These are phyloP conservation scores for Daldinia caldariorum DNA, from an alignment of 495 filamentous ascomycete species.

Conservation along the genomic window DNA sequence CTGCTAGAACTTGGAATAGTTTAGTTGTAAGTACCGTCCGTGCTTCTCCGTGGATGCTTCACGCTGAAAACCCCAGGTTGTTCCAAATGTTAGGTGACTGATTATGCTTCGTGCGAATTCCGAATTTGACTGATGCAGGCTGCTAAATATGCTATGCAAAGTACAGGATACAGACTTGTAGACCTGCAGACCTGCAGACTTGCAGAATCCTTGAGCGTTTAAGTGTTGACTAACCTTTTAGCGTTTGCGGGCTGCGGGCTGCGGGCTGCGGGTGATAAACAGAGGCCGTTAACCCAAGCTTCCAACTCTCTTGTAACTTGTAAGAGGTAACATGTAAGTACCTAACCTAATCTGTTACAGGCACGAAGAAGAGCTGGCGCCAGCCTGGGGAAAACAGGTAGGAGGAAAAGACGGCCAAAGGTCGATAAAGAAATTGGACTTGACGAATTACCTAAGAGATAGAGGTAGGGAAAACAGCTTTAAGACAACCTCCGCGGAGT, in stretches of 20 bases:
- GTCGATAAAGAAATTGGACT: slow-evolving; percentile 14
- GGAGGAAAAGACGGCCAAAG: background rate
- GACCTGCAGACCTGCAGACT: background rate
- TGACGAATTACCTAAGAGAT: no score
- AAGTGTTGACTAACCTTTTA: slow-evolving; percentile 19
- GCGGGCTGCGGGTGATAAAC: slow-evolving; percentile 25
- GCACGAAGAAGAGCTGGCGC: slow-evolving; percentile 4
- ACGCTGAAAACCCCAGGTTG: slow-evolving; percentile 5
- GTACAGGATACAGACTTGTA: background rate
- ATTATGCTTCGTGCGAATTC: slow-evolving; percentile 4
- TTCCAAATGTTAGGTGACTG: background rate
- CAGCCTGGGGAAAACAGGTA: background rate
- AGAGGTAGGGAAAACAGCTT: background rate
- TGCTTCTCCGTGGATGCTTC: background rate
- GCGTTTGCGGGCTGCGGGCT: slow-evolving; percentile 30
- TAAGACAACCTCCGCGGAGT: slow-evolving; percentile 4
- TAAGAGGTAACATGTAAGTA: background rate
- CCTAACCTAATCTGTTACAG: slow-evolving; percentile 5
- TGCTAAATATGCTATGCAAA: background rate
- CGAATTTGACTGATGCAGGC: background rate
- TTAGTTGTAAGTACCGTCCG: background rate
- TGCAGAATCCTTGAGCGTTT: slow-evolving; percentile 13
- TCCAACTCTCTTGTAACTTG: slow-evolving; percentile 5
- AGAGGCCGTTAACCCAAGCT: slow-evolving; percentile 12
- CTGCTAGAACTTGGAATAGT: background rate